These are phyloP conservation scores for Olyra latifolia DNA, from an alignment of 176 grass and related monocot species.

Conservation along the genomic window DNA sequence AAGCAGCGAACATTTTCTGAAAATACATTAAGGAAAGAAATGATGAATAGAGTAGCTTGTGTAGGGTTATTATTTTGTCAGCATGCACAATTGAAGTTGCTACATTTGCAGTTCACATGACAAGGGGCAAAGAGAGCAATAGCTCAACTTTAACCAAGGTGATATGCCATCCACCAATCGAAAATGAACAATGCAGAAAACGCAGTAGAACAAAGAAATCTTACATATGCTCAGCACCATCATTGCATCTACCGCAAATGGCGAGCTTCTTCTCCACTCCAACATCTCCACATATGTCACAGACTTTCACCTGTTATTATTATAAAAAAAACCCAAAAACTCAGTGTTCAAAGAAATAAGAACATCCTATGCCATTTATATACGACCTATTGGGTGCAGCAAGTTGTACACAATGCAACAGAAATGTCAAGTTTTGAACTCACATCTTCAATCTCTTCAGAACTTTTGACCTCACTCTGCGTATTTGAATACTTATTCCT, in stretches of 20 bases:
- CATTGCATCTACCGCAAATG: conserved; percentile 83
- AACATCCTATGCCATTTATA: conserved; percentile 14
- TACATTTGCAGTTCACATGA: not conserved
- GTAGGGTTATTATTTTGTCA: not conserved
- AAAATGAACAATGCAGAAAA: not conserved
- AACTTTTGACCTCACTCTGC: conserved; percentile 31
- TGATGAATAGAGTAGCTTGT: not conserved
- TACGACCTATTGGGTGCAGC: not conserved
- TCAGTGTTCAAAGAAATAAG: not conserved
- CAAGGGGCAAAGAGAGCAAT: not conserved
- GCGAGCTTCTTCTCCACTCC: conserved; percentile 85
- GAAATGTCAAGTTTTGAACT: conserved; percentile 38
- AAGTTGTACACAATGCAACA: conserved; percentile 17
- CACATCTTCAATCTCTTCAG: conserved; percentile 81
- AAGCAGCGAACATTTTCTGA: not conserved
- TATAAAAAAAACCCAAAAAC: conserved; percentile 30
- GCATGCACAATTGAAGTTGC: too few relatives aligned
- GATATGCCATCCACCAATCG: not conserved
- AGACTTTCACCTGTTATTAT: conserved; percentile 82
- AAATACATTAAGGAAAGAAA: conserved; percentile 2
- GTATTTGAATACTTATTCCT: conserved; percentile 30
- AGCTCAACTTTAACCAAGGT: not conserved
- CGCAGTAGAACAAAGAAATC: conserved; percentile 11
- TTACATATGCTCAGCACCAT: conserved; percentile 98
- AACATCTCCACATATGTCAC: conserved; percentile 93